These are phyloP conservation scores for Myxozyma lipomycoides DNA, from an alignment of 805 yeast genomes.

Conservation along the genomic window DNA sequence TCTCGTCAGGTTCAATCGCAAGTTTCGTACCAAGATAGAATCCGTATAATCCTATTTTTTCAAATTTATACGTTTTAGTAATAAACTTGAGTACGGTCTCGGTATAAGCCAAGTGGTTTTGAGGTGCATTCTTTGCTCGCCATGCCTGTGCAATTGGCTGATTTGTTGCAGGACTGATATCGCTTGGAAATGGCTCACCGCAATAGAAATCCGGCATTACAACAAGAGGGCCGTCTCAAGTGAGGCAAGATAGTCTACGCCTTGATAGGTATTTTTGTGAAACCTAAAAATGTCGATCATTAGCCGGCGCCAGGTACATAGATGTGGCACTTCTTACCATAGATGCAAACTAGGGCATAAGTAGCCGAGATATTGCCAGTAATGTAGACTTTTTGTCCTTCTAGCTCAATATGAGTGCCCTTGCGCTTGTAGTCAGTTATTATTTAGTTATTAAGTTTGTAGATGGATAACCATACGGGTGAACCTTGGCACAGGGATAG, in stretches of 20 bases:
- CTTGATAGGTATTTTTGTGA: constrained; percentile 24
- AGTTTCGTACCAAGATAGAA: constrained; percentile 28
- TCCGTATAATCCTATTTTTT: constrained; percentile 23
- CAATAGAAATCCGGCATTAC: constrained; percentile 27
- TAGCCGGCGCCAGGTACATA: neutral
- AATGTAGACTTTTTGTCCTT: constrained; percentile 8
- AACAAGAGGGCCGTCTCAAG: constrained; percentile 17
- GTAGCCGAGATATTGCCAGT: constrained; percentile 13
- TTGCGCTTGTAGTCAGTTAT: constrained; percentile 21
- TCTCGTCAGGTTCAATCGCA: constrained; percentile 17
- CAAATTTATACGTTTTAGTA: constrained; percentile 7
- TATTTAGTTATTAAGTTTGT: neutral
- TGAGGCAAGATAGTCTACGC: constrained; percentile 24
- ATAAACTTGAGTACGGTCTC: constrained; percentile 5
- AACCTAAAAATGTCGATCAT: constrained; percentile 20
- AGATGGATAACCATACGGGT: constrained; percentile 12
- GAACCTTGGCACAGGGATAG: constrained; percentile 16
- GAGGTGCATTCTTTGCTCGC: constrained; percentile 7
- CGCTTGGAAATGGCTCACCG: constrained; percentile 12
- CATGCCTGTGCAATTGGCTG: constrained; percentile 8
- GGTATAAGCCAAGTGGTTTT: constrained; percentile 10
- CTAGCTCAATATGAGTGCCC: constrained; percentile 7
- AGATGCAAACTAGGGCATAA: constrained; percentile 21
- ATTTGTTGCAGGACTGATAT: neutral
- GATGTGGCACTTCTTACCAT: too few species aligned